Base-by-base conservation (phyloP, 1,139 yeast genomes). In the Diutina catenulata region DNA sequence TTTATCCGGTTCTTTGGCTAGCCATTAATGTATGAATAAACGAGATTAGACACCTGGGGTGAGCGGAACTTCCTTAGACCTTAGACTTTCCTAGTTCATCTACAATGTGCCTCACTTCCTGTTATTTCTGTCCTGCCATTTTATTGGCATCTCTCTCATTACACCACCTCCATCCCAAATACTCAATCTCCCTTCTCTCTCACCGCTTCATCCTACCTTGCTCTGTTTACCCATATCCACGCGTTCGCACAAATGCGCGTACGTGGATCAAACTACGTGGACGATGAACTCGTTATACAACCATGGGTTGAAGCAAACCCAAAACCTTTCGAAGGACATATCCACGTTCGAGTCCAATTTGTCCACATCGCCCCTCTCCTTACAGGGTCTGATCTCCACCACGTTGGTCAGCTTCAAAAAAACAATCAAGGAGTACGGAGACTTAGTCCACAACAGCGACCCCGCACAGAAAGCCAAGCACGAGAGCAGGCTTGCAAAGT, bases 271-370 rank as follows among this genome's bases (percentile, higher is more conserved):
- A n/a, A n/a, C 28, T 16, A 25, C 28, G 28, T 25, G n/a, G n/a
- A 47, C 6, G 37, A 54, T 54, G 95, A 86, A 86, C 59, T 77
- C 94, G 22, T 64, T 87, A 39, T 86, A 81, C 59, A 88, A 84
- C 59, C 94, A 84, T 57, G 95, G 95, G 8, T 68, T 82, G 43
- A 86, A 84, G 56, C 95, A 87, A 58, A 75, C 87, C 29, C 84
- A 76, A 49, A 68, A 78, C 29, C 60, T 88, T 40, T 72, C 76
- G 43, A 73, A 72, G 45, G 95, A 87, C 49, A 57, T 88, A 38
- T 66, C 72, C 15, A 59, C 65, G 41, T 80, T 88, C 47, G 91
- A 84, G 45, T 63, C 68, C 42, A 74, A 80, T 44, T 69, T 84
- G 10, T 67, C 76, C 21, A 68, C 76, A 5, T 73, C 91, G 1